phyloP scores from a whole-genome alignment of 2,329 filamentous ascomycete genomes.

The Penicillium paneum region DNA sequence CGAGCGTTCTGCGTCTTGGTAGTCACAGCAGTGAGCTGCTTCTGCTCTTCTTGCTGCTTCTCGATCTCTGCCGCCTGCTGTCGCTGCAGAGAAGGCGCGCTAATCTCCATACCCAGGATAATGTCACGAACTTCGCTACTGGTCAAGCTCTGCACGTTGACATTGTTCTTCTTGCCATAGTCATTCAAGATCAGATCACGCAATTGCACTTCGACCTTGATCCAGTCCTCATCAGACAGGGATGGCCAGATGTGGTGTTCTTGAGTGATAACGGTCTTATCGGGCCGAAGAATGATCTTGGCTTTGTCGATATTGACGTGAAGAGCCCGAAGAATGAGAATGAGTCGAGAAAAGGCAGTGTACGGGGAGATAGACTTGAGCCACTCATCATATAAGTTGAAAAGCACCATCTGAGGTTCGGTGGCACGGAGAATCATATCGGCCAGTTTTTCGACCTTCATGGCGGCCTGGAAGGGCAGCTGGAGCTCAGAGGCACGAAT shows the following conservation, averaged over 20 bases:
- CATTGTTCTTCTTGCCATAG: conserved; percentile 99
- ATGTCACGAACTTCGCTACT: conserved; percentile 97
- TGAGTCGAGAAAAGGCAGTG: conserved; percentile 92
- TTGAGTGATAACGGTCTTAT: conserved; percentile 97
- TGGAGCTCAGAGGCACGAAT: conserved; percentile 96
- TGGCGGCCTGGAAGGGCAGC: conserved; percentile 96
- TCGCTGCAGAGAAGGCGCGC: conserved; percentile 93
- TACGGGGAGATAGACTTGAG: conserved; percentile 97
- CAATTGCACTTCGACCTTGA: conserved; percentile 97
- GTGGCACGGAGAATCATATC: conserved; percentile 98
- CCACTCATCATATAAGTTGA: conserved; percentile 99
- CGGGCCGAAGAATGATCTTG: conserved; percentile 87
- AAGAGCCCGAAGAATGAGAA: conserved; percentile 87
- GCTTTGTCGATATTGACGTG: conserved; percentile 99
- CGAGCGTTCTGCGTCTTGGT: conserved; percentile 98
- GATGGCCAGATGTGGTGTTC: conserved; percentile 99
- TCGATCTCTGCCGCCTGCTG: conserved; percentile 98
- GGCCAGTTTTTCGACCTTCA: conserved; percentile 99
- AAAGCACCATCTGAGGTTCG: conserved; percentile 99
- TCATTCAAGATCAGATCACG: conserved; percentile 96
- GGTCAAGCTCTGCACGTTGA: conserved; percentile 95
- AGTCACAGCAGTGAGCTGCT: conserved; percentile 92
- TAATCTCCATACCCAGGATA: conserved; percentile 99
- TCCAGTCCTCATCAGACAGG: conserved; percentile 93
- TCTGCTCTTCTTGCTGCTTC: conserved; percentile 96